Percentiles rank a stretch among this genome's conserved stretches.
Conservation (phyloP, 176 grass and related monocot genomes). For the Bromus sterilis region DNA sequence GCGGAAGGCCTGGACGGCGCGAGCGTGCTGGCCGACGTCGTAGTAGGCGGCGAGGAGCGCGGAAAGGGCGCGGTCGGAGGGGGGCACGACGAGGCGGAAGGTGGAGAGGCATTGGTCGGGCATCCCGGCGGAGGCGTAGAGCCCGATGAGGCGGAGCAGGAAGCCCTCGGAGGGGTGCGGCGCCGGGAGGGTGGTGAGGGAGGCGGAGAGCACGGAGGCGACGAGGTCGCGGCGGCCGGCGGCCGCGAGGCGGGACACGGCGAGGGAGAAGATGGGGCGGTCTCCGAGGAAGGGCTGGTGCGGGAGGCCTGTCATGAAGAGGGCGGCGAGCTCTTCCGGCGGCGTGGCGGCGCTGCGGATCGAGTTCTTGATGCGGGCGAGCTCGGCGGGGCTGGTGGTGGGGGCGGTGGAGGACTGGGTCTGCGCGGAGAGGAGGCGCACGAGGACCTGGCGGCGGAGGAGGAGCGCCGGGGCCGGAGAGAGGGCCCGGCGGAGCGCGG, state of each 20-base stretch:
- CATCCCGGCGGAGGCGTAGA: constrained; percentile 53
- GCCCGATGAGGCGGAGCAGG: constrained; percentile 55
- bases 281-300: constrained; percentile 45
- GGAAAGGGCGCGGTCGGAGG: constrained; percentile 55
- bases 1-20: constrained; percentile 38
- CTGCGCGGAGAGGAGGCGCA: constrained; percentile 32
- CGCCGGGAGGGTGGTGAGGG: constrained; percentile 35
- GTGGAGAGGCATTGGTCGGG: constrained; percentile 46
- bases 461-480: not conserved
- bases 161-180: constrained; percentile 63
- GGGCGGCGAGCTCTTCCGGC: constrained; percentile 41
- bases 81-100: constrained; percentile 45
- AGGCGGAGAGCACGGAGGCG: constrained; percentile 48
- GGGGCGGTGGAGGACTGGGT: not conserved
- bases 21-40: constrained; percentile 50
- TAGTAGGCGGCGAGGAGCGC: constrained; percentile 66
- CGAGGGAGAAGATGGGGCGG: constrained; percentile 35
- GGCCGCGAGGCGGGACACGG: constrained; percentile 40
- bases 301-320: constrained; percentile 30
- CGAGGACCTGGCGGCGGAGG: constrained; percentile 21
- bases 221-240: constrained; percentile 54
- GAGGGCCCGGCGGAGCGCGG: constrained; percentile 35
- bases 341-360: constrained; percentile 48
- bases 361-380: constrained; percentile 43
- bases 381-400: constrained; percentile 8